A percentile compares a stretch with the other conserved stretches of the same genome.
Evolutionary conservation across 345 rosid genomes (phyloP).

Genomic region (Anacardium occidentale): DNA sequence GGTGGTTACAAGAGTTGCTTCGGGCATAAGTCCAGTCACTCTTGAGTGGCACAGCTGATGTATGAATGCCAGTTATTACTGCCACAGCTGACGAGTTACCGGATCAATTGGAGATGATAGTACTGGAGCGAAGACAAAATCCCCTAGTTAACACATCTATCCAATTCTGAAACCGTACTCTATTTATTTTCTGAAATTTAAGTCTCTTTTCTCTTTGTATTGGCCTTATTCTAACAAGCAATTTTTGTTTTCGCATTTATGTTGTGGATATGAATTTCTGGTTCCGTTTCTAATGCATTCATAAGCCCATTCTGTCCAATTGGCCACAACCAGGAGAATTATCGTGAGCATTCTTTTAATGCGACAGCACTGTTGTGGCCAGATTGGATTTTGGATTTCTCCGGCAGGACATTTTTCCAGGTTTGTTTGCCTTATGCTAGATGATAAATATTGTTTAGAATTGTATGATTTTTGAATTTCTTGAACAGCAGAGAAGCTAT

Average conservation of each 20-base stretch:
- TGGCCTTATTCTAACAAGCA: not conserved
- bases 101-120: slow-evolving; percentile 35
- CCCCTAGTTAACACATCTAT: not conserved
- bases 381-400: not conserved
- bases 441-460: not conserved
- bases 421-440: not conserved
- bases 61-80: slow-evolving; percentile 89
- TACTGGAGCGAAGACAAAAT: slow-evolving; percentile 1
- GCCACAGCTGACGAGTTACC: slow-evolving; percentile 62
- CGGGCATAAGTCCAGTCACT: slow-evolving; percentile 75
- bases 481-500: not conserved
- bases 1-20: slow-evolving; percentile 75
- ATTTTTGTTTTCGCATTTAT: not conserved
- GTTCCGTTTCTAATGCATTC: not conserved
- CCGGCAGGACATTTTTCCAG: not conserved
- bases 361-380: not conserved
- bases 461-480: not conserved
- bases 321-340: not conserved
- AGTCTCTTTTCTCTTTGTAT: not conserved
- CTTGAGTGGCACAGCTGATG: slow-evolving; percentile 70
- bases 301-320: not conserved
- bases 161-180: not conserved
- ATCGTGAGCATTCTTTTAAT: not conserved
- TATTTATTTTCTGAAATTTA: too few relatives aligned
- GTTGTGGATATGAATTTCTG: too few relatives aligned